Conservation (phyloP, 2,329 filamentous ascomycete genomes). For the Fusarium sp. region DNA sequence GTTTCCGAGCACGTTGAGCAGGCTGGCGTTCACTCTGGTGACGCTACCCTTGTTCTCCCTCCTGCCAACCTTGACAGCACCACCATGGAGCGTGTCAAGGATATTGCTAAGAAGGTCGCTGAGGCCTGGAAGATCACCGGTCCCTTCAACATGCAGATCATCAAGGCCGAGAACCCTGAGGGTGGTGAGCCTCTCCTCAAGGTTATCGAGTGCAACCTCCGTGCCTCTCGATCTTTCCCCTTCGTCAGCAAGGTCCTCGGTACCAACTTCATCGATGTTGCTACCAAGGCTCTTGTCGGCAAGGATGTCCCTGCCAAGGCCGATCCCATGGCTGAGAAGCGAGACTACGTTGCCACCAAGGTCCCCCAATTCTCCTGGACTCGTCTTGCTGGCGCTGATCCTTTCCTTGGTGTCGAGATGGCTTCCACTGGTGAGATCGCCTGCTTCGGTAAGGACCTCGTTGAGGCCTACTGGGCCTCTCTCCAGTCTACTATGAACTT, state of each 20-base stretch:
- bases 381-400: constrained; percentile 94
- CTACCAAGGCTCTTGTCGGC: constrained; percentile 91
- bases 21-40: constrained; percentile 97
- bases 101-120: constrained; percentile 95
- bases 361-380: constrained; percentile 99
- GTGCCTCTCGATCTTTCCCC: constrained; percentile 97
- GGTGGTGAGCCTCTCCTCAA: constrained; percentile 85
- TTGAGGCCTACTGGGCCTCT: constrained; percentile 98
- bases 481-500: constrained; percentile 99
- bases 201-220: constrained; percentile 98
- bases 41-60: constrained; percentile 94
- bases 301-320: constrained; percentile 86
- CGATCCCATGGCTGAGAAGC: constrained; percentile 90
- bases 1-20: constrained; percentile 97
- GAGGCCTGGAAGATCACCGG: constrained; percentile 98
- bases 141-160: constrained; percentile 99
- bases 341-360: constrained; percentile 96
- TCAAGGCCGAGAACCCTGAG: constrained; percentile 86
- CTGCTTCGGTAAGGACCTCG: constrained; percentile 95
- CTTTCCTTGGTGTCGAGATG: constrained; percentile 99
- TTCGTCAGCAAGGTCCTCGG: constrained; percentile 98
- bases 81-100: constrained; percentile 90
- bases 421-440: constrained; percentile 97
- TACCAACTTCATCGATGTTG: constrained; percentile 96
- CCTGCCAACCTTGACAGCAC: constrained; percentile 83